These are phyloP conservation scores for Picochlorum costavermella DNA, from an alignment of 139 green algal genomes.

Conservation along the genomic window DNA sequence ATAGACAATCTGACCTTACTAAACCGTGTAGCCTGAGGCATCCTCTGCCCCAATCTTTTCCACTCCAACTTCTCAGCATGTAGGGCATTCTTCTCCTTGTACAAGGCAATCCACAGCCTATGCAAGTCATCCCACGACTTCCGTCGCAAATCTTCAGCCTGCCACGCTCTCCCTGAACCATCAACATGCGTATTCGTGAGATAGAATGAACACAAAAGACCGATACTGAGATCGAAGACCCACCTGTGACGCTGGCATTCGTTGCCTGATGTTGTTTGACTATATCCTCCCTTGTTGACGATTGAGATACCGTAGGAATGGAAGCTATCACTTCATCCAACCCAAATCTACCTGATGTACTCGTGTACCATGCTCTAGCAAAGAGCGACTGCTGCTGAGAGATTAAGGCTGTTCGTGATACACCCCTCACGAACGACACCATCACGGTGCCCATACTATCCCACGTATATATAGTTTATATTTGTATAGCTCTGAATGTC, in stretches of 20 bases:
- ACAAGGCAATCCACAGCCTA: slow-evolving; percentile 65
- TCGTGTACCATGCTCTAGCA: too few relatives aligned
- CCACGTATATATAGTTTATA: too few relatives aligned
- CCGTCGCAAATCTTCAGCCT: slow-evolving; percentile 53
- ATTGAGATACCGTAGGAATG: too few relatives aligned
- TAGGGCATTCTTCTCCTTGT: slow-evolving; percentile 67
- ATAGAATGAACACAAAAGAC: background rate
- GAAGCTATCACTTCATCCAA: background rate
- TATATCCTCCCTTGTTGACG: too few relatives aligned
- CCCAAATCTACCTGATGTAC: too few relatives aligned
- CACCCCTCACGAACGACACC: too few relatives aligned
- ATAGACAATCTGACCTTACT: slow-evolving; percentile 30
- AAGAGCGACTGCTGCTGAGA: too few relatives aligned
- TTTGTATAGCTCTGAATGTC: too few relatives aligned
- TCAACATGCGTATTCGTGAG: background rate
- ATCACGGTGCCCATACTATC: too few relatives aligned
- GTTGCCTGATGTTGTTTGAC: too few relatives aligned
- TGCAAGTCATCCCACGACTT: slow-evolving; percentile 75
- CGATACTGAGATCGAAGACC: background rate
- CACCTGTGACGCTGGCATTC: background rate
- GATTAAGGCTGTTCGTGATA: too few relatives aligned
- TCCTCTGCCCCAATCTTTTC: background rate
- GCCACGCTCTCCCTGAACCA: slow-evolving; percentile 48
- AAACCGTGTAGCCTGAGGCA: slow-evolving; percentile 15
- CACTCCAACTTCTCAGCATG: slow-evolving; percentile 42